phyloP scores from a whole-genome alignment of 2,329 filamentous ascomycete genomes.

The Trichoderma sp. region DNA sequence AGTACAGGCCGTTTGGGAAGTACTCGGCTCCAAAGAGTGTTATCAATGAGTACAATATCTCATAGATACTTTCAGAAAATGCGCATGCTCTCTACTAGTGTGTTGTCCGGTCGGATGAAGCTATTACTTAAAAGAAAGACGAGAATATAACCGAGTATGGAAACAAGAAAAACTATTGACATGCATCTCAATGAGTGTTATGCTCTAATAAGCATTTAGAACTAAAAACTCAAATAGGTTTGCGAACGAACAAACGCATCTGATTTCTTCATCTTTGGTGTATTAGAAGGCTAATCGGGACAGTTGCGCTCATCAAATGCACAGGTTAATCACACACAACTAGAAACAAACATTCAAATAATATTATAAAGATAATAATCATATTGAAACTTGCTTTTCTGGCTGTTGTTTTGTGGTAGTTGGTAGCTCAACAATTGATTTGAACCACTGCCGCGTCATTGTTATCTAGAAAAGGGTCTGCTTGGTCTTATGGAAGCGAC shows the following conservation, averaged over 20 bases:
- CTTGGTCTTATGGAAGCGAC: neutral
- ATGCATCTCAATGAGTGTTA: neutral
- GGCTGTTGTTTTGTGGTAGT: neutral
- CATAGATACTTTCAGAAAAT: neutral
- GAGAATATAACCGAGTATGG: neutral
- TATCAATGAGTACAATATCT: neutral
- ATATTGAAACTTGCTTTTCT: neutral
- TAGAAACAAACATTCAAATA: neutral
- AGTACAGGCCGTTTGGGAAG: neutral
- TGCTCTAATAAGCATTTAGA: too few species aligned
- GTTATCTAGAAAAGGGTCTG: neutral
- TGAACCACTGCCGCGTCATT: neutral
- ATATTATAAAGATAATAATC: neutral
- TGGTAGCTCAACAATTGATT: neutral
- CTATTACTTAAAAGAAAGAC: neutral
- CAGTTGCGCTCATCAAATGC: neutral
- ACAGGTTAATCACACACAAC: neutral
- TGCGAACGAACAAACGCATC: too few species aligned
- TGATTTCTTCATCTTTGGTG: too few species aligned
- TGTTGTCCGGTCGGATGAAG: too few species aligned
- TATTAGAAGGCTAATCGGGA: too few species aligned
- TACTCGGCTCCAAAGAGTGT: neutral
- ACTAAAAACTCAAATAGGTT: too few species aligned
- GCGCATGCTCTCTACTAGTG: too few species aligned
- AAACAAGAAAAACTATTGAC: neutral